Conservation (phyloP, 2,329 filamentous ascomycete species). For the Pyricularia grisea region DNA sequence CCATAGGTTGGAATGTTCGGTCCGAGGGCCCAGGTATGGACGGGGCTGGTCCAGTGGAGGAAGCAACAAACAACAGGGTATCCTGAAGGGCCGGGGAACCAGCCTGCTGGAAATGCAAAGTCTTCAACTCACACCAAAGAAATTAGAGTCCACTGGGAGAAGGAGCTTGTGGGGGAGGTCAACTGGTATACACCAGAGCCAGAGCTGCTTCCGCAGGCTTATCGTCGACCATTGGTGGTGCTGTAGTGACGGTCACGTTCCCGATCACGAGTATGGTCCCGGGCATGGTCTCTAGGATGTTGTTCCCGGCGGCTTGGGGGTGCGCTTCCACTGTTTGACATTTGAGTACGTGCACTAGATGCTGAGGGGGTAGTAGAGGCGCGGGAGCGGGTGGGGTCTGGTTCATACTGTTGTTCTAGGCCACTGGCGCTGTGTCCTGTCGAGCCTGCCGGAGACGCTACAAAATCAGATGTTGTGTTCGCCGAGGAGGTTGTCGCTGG, state of each 20-base stretch:
- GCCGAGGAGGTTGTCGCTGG: conserved; percentile 17
- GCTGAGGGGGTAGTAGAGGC: background rate
- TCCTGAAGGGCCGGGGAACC: background rate
- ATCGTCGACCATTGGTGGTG: conserved; percentile 1
- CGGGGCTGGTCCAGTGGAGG: background rate
- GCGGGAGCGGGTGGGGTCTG: background rate
- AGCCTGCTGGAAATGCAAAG: background rate
- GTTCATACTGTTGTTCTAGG: conserved; percentile 43
- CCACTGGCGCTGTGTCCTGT: conserved; percentile 26
- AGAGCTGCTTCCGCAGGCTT: background rate
- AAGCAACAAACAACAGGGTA: background rate
- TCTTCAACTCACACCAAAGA: conserved; percentile 1
- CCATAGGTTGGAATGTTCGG: background rate
- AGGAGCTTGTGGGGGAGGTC: background rate
- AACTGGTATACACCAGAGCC: background rate
- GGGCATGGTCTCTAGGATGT: background rate
- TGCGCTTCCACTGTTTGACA: conserved; percentile 1
- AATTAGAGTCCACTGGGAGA: background rate
- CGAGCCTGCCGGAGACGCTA: conserved; percentile 41
- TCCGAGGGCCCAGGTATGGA: background rate
- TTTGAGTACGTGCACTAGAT: background rate
- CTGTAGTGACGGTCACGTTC: background rate
- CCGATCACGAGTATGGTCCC: background rate
- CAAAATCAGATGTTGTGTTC: conserved; percentile 31
- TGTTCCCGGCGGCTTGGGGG: background rate